Percentiles rank a stretch among this genome's conserved stretches.
Evolutionary conservation across 2,329 filamentous ascomycete species (phyloP).

Genomic region (Arthrinium puccinioides): DNA sequence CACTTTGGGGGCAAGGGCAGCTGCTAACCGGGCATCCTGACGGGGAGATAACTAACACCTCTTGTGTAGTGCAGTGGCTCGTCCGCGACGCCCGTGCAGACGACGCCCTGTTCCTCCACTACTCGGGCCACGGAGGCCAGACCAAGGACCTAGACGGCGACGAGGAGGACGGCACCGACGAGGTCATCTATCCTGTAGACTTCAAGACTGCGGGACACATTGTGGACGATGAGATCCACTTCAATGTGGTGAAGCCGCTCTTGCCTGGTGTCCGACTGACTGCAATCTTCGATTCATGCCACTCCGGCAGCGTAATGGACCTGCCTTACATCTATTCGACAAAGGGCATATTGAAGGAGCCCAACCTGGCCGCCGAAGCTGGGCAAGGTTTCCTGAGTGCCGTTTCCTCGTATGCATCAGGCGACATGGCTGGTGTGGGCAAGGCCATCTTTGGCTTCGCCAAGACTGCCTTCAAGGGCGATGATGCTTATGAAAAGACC

Average conservation of each 20-base stretch:
- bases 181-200: conserved; percentile 79
- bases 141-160: conserved; percentile 73
- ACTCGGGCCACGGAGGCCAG: conserved; percentile 64
- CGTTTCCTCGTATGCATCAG: conserved; percentile 52
- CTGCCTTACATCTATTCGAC: conserved; percentile 64
- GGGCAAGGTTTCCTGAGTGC: conserved; percentile 55
- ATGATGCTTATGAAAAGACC: conserved; percentile 74
- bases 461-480: conserved; percentile 79
- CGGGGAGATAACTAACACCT: no score
- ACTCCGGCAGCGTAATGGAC: conserved; percentile 60
- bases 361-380: conserved; percentile 61
- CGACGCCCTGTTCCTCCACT: conserved; percentile 65
- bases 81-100: conserved; percentile 65
- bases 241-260: conserved; percentile 58
- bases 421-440: conserved; percentile 77
- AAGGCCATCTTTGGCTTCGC: conserved; percentile 75
- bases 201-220: conserved; percentile 75
- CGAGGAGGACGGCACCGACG: conserved; percentile 75
- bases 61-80: conserved; percentile 74
- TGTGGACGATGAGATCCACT: conserved; percentile 76
- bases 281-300: conserved; percentile 59
- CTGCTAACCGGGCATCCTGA: no score
- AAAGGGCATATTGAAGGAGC: conserved; percentile 61
- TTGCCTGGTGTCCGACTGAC: conserved; percentile 50
- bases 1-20: no score